These are phyloP conservation scores for Kwoniella shandongensis DNA, from an alignment of 768 basidiomycete genomes.

Conservation along the genomic window DNA sequence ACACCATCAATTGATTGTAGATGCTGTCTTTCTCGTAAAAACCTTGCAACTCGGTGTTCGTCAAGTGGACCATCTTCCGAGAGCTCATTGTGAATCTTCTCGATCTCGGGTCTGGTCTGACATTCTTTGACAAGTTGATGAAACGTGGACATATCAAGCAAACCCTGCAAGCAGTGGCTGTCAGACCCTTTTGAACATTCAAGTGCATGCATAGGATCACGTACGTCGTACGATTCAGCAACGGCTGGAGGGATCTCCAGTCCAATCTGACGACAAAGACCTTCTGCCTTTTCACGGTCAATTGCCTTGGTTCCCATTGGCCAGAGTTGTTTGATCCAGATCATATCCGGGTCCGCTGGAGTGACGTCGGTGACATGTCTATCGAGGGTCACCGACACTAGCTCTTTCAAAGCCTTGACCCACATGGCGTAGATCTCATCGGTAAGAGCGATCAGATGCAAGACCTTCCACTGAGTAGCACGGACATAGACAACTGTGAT, in stretches of 20 bases:
- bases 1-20: constrained; percentile 47
- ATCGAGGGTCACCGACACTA: constrained; percentile 53
- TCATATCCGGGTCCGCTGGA: constrained; percentile 40
- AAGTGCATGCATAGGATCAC: background rate
- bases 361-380: constrained; percentile 35
- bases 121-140: constrained; percentile 77
- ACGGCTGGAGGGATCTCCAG: constrained; percentile 26
- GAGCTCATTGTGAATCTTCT: constrained; percentile 62
- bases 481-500: constrained; percentile 77
- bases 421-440: constrained; percentile 64
- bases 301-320: constrained; percentile 38
- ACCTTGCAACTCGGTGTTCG: constrained; percentile 57
- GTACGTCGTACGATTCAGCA: constrained; percentile 12
- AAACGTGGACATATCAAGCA: constrained; percentile 62
- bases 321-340: constrained; percentile 49
- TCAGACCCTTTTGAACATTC: background rate
- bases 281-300: constrained; percentile 35
- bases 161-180: constrained; percentile 13
- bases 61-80: constrained; percentile 52
- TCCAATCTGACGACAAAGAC: constrained; percentile 36
- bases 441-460: constrained; percentile 76
- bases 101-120: constrained; percentile 80
- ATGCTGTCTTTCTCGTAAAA: constrained; percentile 60
- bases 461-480: constrained; percentile 65
- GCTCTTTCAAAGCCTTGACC: constrained; percentile 65